Evolutionary conservation across 352 stramenopile species (phyloP).

Genomic region (Pythium dissimile): DNA sequence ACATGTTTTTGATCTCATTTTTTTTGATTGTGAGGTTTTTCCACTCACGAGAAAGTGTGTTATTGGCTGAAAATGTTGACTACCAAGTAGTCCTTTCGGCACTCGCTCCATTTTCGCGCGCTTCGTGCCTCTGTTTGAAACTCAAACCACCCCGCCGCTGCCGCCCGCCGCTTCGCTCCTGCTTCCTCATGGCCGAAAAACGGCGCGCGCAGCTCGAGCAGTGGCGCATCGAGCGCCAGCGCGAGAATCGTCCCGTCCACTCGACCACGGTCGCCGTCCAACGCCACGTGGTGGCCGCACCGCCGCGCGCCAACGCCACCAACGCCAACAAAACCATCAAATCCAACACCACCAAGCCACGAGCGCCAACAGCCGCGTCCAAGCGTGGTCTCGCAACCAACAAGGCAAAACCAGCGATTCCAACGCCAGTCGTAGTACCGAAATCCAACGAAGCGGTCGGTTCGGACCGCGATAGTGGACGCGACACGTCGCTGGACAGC

Average conservation of each 20-base stretch:
- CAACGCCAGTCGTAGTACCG: too few relatives aligned
- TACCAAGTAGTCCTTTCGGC: slow-evolving; percentile 8
- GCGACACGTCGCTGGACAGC: slow-evolving; percentile 4
- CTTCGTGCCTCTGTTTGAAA: slow-evolving; percentile 12
- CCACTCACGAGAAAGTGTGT: too few relatives aligned
- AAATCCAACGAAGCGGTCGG: too few relatives aligned
- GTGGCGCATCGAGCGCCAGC: slow-evolving; percentile 55
- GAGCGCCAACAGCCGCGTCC: too few relatives aligned
- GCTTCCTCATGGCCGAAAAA: slow-evolving; percentile 40
- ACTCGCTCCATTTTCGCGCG: not conserved
- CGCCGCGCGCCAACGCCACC: slow-evolving; percentile 8
- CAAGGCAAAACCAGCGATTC: too few relatives aligned
- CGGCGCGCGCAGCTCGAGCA: slow-evolving; percentile 57
- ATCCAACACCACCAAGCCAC: too few relatives aligned
- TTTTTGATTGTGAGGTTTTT: too few relatives aligned
- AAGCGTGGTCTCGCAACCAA: too few relatives aligned
- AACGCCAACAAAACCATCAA: too few relatives aligned
- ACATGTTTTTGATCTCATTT: not conserved
- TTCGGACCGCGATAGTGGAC: not conserved
- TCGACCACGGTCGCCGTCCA: slow-evolving; percentile 22
- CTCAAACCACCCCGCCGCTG: too few relatives aligned
- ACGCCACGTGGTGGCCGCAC: slow-evolving; percentile 15
- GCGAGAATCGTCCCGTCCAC: slow-evolving; percentile 8
- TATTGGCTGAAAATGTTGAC: slow-evolving; percentile 2
- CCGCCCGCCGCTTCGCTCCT: too few relatives aligned